Evolutionary conservation across 768 basidiomycete genomes (phyloP).

Genomic region (Ramaria sp.): DNA sequence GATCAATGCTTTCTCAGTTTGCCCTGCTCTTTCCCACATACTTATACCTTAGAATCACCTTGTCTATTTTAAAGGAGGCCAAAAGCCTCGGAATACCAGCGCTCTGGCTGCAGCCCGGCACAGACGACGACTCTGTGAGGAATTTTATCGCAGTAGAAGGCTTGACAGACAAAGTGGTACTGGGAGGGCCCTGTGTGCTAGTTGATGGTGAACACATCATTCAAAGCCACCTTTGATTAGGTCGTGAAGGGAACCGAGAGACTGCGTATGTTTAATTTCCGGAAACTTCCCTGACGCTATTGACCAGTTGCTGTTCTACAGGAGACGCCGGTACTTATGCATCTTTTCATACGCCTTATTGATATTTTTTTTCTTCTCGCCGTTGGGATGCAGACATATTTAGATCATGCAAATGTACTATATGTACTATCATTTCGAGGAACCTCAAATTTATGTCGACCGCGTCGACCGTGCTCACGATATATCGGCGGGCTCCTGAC

Average conservation of each 20-base stretch:
- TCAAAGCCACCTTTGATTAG: not conserved
- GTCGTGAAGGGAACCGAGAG: not conserved
- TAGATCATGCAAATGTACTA: too few species aligned
- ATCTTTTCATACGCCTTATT: too few species aligned
- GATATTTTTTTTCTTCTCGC: too few species aligned
- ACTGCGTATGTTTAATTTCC: too few species aligned
- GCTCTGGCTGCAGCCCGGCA: constrained; percentile 87
- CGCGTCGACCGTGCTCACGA: too few species aligned
- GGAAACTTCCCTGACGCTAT: too few species aligned
- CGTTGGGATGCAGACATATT: too few species aligned
- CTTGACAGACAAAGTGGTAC: constrained; percentile 57
- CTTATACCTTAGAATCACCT: constrained; percentile 37
- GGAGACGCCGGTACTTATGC: too few species aligned
- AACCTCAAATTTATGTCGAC: too few species aligned
- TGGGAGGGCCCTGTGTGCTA: constrained; percentile 76
- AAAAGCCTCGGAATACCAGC: constrained; percentile 61
- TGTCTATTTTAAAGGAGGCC: constrained; percentile 53
- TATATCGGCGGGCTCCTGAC: too few species aligned
- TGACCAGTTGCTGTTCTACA: too few species aligned
- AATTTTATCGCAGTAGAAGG: constrained; percentile 56
- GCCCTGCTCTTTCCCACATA: not conserved
- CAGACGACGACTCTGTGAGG: constrained; percentile 55
- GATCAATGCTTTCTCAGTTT: not conserved
- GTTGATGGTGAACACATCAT: constrained; percentile 48
- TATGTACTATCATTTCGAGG: too few species aligned